These are phyloP conservation scores for Chaetomiaceae sp. DNA, from an alignment of 2,329 filamentous ascomycete genomes.

Conservation along the genomic window DNA sequence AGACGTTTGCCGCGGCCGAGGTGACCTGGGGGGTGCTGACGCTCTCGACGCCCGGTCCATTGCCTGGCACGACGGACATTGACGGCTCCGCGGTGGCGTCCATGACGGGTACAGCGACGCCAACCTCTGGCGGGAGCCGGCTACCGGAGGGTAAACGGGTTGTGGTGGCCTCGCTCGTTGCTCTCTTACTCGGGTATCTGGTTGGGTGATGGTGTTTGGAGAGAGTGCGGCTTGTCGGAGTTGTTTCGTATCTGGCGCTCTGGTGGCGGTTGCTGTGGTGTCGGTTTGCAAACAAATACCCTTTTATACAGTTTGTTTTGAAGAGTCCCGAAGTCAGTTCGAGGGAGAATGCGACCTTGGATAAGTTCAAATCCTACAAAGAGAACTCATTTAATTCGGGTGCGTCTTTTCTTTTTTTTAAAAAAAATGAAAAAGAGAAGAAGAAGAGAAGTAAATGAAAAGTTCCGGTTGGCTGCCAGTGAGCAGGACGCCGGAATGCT, in stretches of 20 bases:
- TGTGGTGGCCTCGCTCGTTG: not conserved
- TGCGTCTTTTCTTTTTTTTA: too few relatives aligned
- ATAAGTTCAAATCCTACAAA: too few relatives aligned
- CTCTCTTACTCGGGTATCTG: not conserved
- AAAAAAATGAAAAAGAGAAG: too few relatives aligned
- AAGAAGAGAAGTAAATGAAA: too few relatives aligned
- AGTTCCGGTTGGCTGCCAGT: too few relatives aligned
- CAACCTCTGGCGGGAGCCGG: constrained; percentile 2
- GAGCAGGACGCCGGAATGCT: too few relatives aligned
- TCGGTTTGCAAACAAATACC: constrained; percentile 4
- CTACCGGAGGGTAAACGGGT: not conserved
- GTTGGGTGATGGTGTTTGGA: not conserved
- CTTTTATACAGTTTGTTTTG: not conserved
- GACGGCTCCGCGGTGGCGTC: constrained; percentile 17
- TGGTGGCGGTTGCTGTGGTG: not conserved
- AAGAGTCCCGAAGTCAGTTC: too few relatives aligned
- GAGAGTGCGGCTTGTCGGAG: not conserved
- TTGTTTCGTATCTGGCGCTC: not conserved
- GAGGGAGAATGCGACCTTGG: not conserved
- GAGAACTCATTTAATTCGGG: too few relatives aligned
- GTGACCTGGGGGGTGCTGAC: constrained; percentile 45
- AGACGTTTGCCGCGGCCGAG: constrained; percentile 38
- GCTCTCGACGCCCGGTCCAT: constrained; percentile 36
- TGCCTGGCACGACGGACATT: constrained; percentile 26
- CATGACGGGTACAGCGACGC: not conserved